Percentiles rank a stretch among this genome's conserved stretches.
These are phyloP conservation scores for Sarocladium oryzae DNA, from an alignment of 2,329 filamentous ascomycete genomes.

Conservation along the genomic window DNA sequence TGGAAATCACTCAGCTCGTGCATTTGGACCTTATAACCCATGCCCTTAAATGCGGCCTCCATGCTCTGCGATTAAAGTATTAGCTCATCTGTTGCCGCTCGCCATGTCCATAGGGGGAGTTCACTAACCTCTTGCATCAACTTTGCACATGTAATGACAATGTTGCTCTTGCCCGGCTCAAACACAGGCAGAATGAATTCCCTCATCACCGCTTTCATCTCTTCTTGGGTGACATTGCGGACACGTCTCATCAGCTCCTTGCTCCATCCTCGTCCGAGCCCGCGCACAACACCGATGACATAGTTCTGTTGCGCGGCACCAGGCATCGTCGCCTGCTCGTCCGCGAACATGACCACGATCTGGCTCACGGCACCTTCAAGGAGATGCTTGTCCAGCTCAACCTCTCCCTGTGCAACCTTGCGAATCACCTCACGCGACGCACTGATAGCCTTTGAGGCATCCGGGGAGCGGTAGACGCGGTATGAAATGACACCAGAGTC, in stretches of 20 bases:
- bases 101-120: background rate
- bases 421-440: constrained; percentile 70
- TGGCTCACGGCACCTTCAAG: constrained; percentile 86
- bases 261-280: constrained; percentile 70
- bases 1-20: constrained; percentile 74
- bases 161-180: constrained; percentile 69
- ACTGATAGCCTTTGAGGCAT: constrained; percentile 77
- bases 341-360: constrained; percentile 79
- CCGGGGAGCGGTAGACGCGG: constrained; percentile 83
- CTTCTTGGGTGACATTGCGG: constrained; percentile 64
- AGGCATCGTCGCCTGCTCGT: constrained; percentile 81
- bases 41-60: constrained; percentile 63
- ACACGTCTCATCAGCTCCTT: constrained; percentile 71
- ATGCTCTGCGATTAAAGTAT: constrained; percentile 50
- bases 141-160: constrained; percentile 82
- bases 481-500: constrained; percentile 79
- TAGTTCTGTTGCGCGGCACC: constrained; percentile 80
- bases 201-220: constrained; percentile 68
- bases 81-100: constrained; percentile 10
- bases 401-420: constrained; percentile 64
- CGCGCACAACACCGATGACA: constrained; percentile 70
- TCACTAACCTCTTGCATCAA: constrained; percentile 71
- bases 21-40: constrained; percentile 73
- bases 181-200: constrained; percentile 77
- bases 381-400: constrained; percentile 69